phyloP scores from a whole-genome alignment of 805 yeast genomes.

The Wickerhamomyces alni region DNA sequence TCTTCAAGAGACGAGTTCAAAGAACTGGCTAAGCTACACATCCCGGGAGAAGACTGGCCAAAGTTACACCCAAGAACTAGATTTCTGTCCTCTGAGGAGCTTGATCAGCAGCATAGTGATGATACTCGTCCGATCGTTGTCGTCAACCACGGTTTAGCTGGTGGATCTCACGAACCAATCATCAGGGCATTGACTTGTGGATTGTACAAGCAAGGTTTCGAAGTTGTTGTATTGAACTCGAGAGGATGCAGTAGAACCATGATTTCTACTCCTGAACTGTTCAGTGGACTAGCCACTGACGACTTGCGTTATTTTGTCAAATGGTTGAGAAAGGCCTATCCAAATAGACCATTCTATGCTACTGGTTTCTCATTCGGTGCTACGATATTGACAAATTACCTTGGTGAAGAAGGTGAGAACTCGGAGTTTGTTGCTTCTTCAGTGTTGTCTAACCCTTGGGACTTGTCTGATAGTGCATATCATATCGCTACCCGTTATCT shows the following conservation, averaged over 20 bases:
- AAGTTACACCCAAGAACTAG: conserved; percentile 65
- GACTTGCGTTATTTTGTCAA: conserved; percentile 59
- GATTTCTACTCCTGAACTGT: conserved; percentile 60
- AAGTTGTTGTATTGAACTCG: conserved; percentile 60
- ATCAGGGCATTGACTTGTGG: conserved; percentile 48
- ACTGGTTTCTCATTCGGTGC: conserved; percentile 75
- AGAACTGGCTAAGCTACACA: conserved; percentile 32
- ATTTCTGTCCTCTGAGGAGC: conserved; percentile 44
- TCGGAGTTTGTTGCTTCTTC: conserved; percentile 52
- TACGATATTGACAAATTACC: conserved; percentile 55
- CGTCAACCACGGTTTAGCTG: conserved; percentile 68
- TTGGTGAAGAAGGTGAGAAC: conserved; percentile 59
- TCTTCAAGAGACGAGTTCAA: conserved; percentile 24
- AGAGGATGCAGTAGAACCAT: conserved; percentile 78
- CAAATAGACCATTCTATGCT: conserved; percentile 56
- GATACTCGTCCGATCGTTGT: conserved; percentile 48
- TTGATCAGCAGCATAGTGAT: conserved; percentile 28
- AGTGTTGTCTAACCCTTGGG: conserved; percentile 69
- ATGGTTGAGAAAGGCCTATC: conserved; percentile 44
- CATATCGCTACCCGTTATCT: conserved; percentile 33
- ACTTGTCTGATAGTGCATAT: conserved; percentile 48
- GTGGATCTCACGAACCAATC: conserved; percentile 75
- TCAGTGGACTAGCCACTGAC: conserved; percentile 62
- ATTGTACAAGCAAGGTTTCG: conserved; percentile 39
- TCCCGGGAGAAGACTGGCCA: conserved; percentile 45